Evolutionary conservation across 2,329 filamentous ascomycete genomes (phyloP).

Genomic region (Xylaria sp.): DNA sequence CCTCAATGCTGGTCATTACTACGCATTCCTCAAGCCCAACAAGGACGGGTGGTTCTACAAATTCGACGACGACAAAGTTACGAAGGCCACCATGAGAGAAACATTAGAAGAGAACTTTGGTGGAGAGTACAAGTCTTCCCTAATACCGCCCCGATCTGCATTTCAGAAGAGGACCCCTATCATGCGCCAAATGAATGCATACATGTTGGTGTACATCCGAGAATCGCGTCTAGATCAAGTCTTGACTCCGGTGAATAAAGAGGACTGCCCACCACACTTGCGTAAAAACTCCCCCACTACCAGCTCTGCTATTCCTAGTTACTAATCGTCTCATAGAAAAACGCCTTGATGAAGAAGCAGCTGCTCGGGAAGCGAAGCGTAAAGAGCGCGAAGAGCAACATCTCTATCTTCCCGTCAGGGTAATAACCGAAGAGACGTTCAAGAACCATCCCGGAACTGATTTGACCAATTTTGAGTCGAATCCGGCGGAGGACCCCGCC

Average conservation of each 20-base stretch:
- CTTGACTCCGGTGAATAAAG: slow-evolving; percentile 77
- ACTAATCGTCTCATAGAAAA: slow-evolving; percentile 61
- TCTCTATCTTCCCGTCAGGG: slow-evolving; percentile 85
- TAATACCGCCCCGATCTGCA: slow-evolving; percentile 58
- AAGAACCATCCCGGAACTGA: slow-evolving; percentile 85
- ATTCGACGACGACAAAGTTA: slow-evolving; percentile 97
- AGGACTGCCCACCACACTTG: slow-evolving; percentile 84
- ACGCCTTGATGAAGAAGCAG: slow-evolving; percentile 83
- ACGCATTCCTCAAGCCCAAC: slow-evolving; percentile 92
- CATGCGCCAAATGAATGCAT: slow-evolving; percentile 82
- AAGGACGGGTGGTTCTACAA: slow-evolving; percentile 96
- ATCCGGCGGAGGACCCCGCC: slow-evolving; percentile 66
- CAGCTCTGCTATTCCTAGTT: background rate
- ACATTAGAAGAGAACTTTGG: slow-evolving; percentile 97
- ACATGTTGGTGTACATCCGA: slow-evolving; percentile 98
- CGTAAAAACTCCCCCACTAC: slow-evolving; percentile 61
- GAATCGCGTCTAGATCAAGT: slow-evolving; percentile 86
- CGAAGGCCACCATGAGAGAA: slow-evolving; percentile 89
- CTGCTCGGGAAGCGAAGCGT: slow-evolving; percentile 76
- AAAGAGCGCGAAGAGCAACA: slow-evolving; percentile 96
- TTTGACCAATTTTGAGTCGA: slow-evolving; percentile 74
- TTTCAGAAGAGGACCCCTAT: slow-evolving; percentile 67
- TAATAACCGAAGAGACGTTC: slow-evolving; percentile 86
- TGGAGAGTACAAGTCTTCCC: slow-evolving; percentile 75
- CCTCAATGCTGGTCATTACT: slow-evolving; percentile 97